Percentiles rank a stretch among this genome's conserved stretches.
These are phyloP conservation scores for Ceratocystis diversiconidia DNA, from an alignment of 2,329 filamentous ascomycete genomes.

Conservation along the genomic window DNA sequence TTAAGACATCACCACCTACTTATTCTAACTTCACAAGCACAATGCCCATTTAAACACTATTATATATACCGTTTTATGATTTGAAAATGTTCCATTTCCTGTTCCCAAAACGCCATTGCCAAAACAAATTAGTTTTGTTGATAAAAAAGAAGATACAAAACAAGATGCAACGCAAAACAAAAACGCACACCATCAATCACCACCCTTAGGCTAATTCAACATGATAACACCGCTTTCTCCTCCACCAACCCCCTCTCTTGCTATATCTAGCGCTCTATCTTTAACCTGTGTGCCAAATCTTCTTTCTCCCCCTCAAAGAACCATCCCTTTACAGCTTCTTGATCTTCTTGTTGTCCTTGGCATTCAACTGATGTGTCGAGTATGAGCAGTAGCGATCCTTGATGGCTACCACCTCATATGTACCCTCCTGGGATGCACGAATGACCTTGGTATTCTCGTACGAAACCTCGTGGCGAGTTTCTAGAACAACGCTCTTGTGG, in stretches of 20 bases:
- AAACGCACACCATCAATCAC: not conserved
- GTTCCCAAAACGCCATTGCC: constrained; percentile 17
- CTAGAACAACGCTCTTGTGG: constrained; percentile 65
- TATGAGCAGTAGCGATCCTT: constrained; percentile 89
- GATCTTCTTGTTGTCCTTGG: constrained; percentile 30
- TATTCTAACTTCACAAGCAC: not conserved
- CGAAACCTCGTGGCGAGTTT: constrained; percentile 78
- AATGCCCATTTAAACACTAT: not conserved
- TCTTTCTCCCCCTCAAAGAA: not conserved
- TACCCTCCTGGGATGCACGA: constrained; percentile 81
- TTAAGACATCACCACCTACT: not conserved
- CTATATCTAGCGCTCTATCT: not conserved
- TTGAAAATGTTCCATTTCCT: constrained; percentile 17
- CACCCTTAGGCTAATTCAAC: not conserved
- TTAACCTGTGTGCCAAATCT: not conserved
- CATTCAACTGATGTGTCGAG: constrained; percentile 51
- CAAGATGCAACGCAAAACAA: constrained; percentile 9
- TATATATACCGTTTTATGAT: constrained; percentile 9
- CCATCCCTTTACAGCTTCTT: constrained; percentile 15
- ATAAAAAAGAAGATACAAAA: constrained; percentile 11
- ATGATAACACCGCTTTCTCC: not conserved
- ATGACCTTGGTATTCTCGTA: constrained; percentile 70
- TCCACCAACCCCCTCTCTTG: not conserved
- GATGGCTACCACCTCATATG: constrained; percentile 92
- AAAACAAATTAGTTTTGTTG: constrained; percentile 15